Evolutionary conservation across 2,329 filamentous ascomycete species (phyloP).

Genomic region (Magnaporthiopsis incrustans): DNA sequence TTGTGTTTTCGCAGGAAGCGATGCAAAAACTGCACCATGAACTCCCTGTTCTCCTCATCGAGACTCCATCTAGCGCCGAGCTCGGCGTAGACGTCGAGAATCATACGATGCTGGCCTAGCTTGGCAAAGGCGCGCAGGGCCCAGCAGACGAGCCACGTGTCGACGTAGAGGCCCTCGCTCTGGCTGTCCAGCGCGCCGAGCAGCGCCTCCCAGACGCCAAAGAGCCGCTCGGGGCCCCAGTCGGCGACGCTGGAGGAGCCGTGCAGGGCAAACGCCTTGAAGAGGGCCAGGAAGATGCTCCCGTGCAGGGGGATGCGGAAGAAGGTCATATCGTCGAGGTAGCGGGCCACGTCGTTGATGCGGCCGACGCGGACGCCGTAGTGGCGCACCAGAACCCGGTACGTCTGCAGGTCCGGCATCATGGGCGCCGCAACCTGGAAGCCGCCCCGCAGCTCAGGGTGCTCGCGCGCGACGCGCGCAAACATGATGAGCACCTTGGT

Average conservation of each 20-base stretch:
- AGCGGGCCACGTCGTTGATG: slow-evolving; percentile 59
- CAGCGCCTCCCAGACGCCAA: slow-evolving; percentile 59
- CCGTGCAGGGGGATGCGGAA: slow-evolving; percentile 63
- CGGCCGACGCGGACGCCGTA: slow-evolving; percentile 63
- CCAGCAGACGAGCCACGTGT: slow-evolving; percentile 54
- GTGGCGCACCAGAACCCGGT: slow-evolving; percentile 69
- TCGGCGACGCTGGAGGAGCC: slow-evolving; percentile 55
- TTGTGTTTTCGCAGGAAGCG: slow-evolving; percentile 25
- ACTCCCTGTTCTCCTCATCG: slow-evolving; percentile 29
- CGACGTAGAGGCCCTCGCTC: slow-evolving; percentile 40
- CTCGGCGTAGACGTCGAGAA: slow-evolving; percentile 46
- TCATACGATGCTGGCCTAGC: slow-evolving; percentile 42
- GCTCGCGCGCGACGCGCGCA: slow-evolving; percentile 41
- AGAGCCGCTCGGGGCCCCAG: slow-evolving; percentile 67
- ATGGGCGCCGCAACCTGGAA: slow-evolving; percentile 58
- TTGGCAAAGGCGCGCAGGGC: slow-evolving; percentile 55
- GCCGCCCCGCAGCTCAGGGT: slow-evolving; percentile 43
- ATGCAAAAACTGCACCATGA: slow-evolving; percentile 38
- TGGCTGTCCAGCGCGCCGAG: slow-evolving; percentile 43
- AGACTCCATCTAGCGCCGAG: slow-evolving; percentile 41
- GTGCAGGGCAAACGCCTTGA: slow-evolving; percentile 72
- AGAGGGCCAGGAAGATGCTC: slow-evolving; percentile 69
- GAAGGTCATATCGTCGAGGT: slow-evolving; percentile 72
- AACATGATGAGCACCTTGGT: slow-evolving; percentile 52
- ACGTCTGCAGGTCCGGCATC: slow-evolving; percentile 70